These are phyloP conservation scores for Gossypium stocksii DNA, from an alignment of 345 rosid species.

Conservation along the genomic window DNA sequence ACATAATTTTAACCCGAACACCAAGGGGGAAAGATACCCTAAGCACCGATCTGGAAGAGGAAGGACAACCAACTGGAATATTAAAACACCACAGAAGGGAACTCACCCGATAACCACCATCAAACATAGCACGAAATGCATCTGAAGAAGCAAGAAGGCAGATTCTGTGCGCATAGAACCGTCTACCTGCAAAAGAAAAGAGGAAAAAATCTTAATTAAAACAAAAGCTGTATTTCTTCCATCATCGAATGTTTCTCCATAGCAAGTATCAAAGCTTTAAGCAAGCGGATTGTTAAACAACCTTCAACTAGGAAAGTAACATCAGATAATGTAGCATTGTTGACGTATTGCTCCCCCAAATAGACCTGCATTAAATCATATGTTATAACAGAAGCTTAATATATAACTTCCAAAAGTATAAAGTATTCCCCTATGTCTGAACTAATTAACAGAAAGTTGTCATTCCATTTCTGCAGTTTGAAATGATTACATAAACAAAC, in stretches of 20 bases:
- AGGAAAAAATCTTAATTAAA: background rate
- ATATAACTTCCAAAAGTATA: slow-evolving; percentile 4
- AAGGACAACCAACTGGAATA: background rate
- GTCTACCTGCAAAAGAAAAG: slow-evolving; percentile 58
- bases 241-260: background rate
- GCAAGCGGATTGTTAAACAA: slow-evolving; percentile 20
- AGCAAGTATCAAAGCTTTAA: background rate
- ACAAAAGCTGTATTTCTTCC: background rate
- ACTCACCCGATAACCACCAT: slow-evolving; percentile 96
- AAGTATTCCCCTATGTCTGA: background rate
- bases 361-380: slow-evolving; percentile 54
- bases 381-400: slow-evolving; percentile 6
- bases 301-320: slow-evolving; percentile 98
- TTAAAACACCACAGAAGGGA: slow-evolving; percentile 8
- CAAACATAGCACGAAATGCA: slow-evolving; percentile 99
- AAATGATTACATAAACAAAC: slow-evolving; percentile 3
- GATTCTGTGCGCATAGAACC: slow-evolving; percentile 93
- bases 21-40: background rate
- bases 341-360: slow-evolving; percentile 92
- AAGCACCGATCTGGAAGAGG: background rate
- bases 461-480: background rate
- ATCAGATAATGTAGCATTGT: slow-evolving; percentile 86
- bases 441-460: background rate
- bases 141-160: slow-evolving; percentile 98
- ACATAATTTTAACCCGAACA: background rate